Base-by-base conservation (phyloP, 352 stramenopile genomes). In the Phytophthora cactorum region DNA sequence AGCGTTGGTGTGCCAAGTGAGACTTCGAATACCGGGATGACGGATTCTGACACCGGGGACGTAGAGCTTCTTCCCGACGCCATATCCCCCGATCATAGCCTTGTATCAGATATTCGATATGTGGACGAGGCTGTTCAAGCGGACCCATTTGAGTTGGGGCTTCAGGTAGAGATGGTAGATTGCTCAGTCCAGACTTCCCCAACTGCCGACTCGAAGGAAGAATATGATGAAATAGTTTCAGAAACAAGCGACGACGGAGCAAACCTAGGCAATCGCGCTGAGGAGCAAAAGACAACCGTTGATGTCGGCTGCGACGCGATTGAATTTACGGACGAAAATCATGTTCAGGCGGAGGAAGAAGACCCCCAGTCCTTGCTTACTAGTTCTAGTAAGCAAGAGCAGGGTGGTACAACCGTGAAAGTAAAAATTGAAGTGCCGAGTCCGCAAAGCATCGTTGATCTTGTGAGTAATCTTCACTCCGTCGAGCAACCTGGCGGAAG, bases 61-160 rank as follows among this genome's bases (percentile, higher is more conserved):
- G 44, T n/a, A 8, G 9, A 31, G 22, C 44, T 29, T 32, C n/a
- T n/a, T 12, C 2, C 22, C 17, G 43, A 49, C 43, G 44, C 22
- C 17, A 50, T 8, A 14, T 50, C 22, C 25, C 3, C 17, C 10
- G 7, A 8, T 31, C 8, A 5, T 32, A 50, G 11, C 8, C 6
- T 25, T 27, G 44, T 31, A 50, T 32, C 44, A 3, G 32, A 57
- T 15, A 14, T 46, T n/a, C 6, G 34, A 51, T 59, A 32, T 39
- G 59, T 58, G 7, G 65, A 77, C 44, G 66, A 65, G 56, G 59
- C 70, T 28, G 47, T 65, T 45, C 70, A 74, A 50, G 65, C 74
- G 4, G 34, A 68, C 14, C 12, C 47, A 7, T 27, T n/a, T 9
- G 59, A 61, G 5, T 36, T 69, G 22, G 53, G 45, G 5, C 2